Evolutionary conservation across 2,329 filamentous ascomycete species (phyloP), one percentile per base, ranked within the genome.

Genomic region (Aspergillus pseudoviridinutans): DNA sequence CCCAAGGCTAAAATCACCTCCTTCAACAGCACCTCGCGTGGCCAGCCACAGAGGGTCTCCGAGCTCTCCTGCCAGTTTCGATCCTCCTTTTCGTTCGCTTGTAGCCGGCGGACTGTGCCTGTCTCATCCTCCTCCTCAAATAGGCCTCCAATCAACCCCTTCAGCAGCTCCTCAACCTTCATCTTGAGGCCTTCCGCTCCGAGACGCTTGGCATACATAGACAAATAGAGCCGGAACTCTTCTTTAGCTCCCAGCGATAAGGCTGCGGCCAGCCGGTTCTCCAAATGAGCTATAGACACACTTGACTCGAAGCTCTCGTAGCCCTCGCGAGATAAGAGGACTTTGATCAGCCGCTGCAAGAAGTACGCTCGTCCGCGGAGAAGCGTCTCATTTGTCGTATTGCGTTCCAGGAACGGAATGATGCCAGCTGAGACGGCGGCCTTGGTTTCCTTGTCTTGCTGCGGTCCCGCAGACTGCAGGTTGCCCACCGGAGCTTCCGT

Each of bases 161-260:
- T 88, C 28, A 97, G 79, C 9, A 99, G 79, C 77, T 99, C 95
- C 71, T 97, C 93, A 2, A 97, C 92, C 77, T 99, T 99, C 56
- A 85, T 82, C 64, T 88, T 86, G 53, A 93, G 79, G 0, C 92
- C 92, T 73, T 99, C 95, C 0, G 92, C 91, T 1, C 94, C 94
- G 5, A 99, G 84, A 0, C 94, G 87, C 78, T 97, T 97, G 3
- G 92, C 93, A 69, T 99, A 99, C 92, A 97, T 97, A 68, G 92
- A 89, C n/a, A 99, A 79, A 69, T 97, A 97, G 1, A 96, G 81
- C 57, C 91, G 86, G 77, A 97, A 99, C 72, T 99, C 94, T 58
- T 97, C 92, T 66, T 87, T 89, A 0, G 94, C 89, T 3, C 89
- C 90, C 0, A 99, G 79, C 58, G 91, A 88, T 70, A 95, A 78